phyloP scores from a whole-genome alignment of 2,329 filamentous ascomycete genomes.

The Colletotrichum graminicola region DNA sequence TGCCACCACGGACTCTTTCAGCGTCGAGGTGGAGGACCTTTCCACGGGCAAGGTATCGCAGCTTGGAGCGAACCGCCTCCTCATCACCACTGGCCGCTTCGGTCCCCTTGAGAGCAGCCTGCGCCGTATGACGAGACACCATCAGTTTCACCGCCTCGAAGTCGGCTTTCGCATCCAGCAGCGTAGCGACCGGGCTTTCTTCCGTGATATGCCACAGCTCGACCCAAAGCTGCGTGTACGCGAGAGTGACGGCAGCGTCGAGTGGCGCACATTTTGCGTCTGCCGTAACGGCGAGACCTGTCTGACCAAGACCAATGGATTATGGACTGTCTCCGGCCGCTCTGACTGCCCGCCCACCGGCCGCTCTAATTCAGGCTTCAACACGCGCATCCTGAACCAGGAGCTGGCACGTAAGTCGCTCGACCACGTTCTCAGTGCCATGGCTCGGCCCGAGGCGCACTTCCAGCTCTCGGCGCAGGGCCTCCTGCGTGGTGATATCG shows the following conservation, averaged over 20 bases:
- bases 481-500: not conserved
- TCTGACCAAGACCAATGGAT: constrained; percentile 2
- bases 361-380: constrained; percentile 3
- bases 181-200: constrained; percentile 2
- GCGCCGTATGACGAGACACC: constrained; percentile 5
- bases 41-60: not conserved
- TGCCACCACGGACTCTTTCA: not conserved
- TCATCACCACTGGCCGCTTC: constrained; percentile 2
- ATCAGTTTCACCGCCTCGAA: constrained; percentile 1
- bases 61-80: not conserved
- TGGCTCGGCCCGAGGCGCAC: not conserved
- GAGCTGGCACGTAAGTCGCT: constrained; percentile 3
- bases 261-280: constrained; percentile 12
- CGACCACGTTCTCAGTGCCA: not conserved
- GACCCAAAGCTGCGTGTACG: constrained; percentile 7
- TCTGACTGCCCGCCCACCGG: constrained; percentile 8
- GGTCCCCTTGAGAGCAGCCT: not conserved
- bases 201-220: not conserved
- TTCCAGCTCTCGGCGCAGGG: constrained; percentile 3
- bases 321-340: constrained; percentile 3
- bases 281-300: constrained; percentile 8
- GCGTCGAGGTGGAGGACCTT: not conserved
- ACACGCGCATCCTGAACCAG: constrained; percentile 4
- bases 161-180: constrained; percentile 5
- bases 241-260: constrained; percentile 7